Percentiles rank a stretch among this genome's conserved stretches.
phyloP scores from a whole-genome alignment of 2,329 filamentous ascomycete genomes.

The Dactylellina haptotyla region DNA sequence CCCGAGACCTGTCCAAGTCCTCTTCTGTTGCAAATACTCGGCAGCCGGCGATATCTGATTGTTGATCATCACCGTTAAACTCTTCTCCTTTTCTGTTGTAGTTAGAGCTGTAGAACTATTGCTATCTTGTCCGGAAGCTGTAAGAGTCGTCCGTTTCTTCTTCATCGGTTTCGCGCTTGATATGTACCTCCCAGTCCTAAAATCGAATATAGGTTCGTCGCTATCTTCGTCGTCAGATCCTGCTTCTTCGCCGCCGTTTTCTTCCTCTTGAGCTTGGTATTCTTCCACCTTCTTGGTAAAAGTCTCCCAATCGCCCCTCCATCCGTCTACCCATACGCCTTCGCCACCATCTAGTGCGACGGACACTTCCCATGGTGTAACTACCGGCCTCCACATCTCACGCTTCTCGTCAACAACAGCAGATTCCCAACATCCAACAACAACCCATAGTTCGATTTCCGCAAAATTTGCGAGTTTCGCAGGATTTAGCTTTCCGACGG shows the following conservation, averaged over 20 bases:
- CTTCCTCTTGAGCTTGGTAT: slow-evolving; percentile 46
- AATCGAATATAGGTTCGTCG: slow-evolving; percentile 85
- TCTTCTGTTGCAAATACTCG: slow-evolving; percentile 80
- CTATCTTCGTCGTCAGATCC: slow-evolving; percentile 65
- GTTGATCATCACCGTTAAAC: slow-evolving; percentile 82
- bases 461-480: slow-evolving; percentile 97
- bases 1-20: slow-evolving; percentile 91
- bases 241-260: slow-evolving; percentile 58
- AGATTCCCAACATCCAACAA: slow-evolving; percentile 98
- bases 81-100: slow-evolving; percentile 69
- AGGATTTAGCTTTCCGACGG: slow-evolving; percentile 94
- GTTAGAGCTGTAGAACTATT: slow-evolving; percentile 66
- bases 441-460: slow-evolving; percentile 95
- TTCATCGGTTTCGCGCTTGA: slow-evolving; percentile 81
- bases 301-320: slow-evolving; percentile 85
- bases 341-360: slow-evolving; percentile 78
- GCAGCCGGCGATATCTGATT: slow-evolving; percentile 90
- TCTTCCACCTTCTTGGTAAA: slow-evolving; percentile 65
- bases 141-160: slow-evolving; percentile 55
- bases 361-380: slow-evolving; percentile 93
- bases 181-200: slow-evolving; percentile 85
- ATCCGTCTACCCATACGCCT: slow-evolving; percentile 85
- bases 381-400: slow-evolving; percentile 85
- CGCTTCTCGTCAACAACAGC: slow-evolving; percentile 84
- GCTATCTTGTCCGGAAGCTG: slow-evolving; percentile 51